Percentiles rank a stretch among this genome's conserved stretches.
Evolutionary conservation across 345 rosid species (phyloP).

Genomic region (Eucalyptus guilfoylei): DNA sequence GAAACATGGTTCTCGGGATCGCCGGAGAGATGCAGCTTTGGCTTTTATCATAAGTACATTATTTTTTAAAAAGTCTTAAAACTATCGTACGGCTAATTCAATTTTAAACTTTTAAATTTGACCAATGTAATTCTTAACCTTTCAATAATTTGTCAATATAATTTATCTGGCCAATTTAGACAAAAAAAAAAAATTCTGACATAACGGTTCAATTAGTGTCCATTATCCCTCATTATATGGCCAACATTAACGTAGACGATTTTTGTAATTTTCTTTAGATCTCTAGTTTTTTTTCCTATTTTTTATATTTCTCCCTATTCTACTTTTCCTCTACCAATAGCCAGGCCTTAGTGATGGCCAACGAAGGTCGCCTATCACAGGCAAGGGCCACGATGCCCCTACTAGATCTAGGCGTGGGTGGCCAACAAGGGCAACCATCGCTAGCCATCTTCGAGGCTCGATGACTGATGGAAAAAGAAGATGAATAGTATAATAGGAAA

Average conservation of each 20-base stretch:
- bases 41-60: neutral
- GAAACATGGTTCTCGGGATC: neutral
- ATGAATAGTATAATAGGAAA: neutral
- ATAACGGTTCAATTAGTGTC: fast-evolving
- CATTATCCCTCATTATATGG: fast-evolving
- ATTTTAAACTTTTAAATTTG: neutral
- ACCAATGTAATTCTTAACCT: neutral
- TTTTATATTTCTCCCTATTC: neutral
- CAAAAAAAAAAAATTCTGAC: fast-evolving
- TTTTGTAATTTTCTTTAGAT: neutral
- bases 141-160: neutral
- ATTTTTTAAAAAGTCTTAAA: neutral
- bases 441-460: neutral
- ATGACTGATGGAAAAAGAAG: neutral
- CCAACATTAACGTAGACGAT: fast-evolving
- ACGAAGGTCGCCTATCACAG: fast-evolving
- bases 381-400: neutral
- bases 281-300: neutral
- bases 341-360: neutral
- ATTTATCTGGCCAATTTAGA: neutral
- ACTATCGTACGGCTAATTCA: fast-evolving
- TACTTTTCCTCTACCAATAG: neutral
- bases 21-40: neutral
- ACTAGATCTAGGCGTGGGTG: neutral
- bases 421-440: neutral